Base-by-base conservation (phyloP, 2,329 filamentous ascomycete genomes). In the Scedosporium apiospermum region DNA sequence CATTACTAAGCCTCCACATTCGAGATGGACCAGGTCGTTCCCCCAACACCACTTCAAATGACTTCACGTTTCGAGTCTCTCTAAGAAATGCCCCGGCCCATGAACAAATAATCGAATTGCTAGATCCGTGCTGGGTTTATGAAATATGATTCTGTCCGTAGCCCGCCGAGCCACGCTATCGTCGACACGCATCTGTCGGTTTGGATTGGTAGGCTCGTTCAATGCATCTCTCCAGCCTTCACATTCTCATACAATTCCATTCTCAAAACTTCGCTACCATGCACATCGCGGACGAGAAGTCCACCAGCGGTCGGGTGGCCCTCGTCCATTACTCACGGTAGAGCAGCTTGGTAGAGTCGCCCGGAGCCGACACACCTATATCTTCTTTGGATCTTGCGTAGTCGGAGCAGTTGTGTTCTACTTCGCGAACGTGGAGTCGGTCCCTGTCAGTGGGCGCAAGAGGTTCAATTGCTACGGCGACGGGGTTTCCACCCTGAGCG, bases 381-480 rank as follows among this genome's bases (percentile, higher is more conserved):
- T 75, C 30, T 72, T 82, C 14, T 70, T 79, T 16, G 66, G 76
- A 0, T 64, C 76, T 14, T 76, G 77, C 30, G 71, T 77, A 16
- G 68, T 73, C n/a, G 77, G 74, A 53, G 82, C 80, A 3, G 68
- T 78, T 1, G 70, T 71, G 7, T 86, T 91, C 71, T 92, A 91
- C 76, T 77, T 86, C 62, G 79, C 76, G 70, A 88, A 92, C 70
- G 76, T 90, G 51, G 87, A 93, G 72, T 82, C 82, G 38, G 89
- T 93, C 14, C 89, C 89, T 1, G 82, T 91, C 6, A 88, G 86
- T 4, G 87, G 88, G 0, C 83, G 90, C 7, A 79, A 79, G 68
- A 82, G 90, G 42, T 93, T 93, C 81, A 93, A 92, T 72, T 83
- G 85, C 70, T 82, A 86, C 65, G 77, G 77, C 42, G 77, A 84